Evolutionary conservation across 345 rosid genomes (phyloP).

Genomic region (Pseudoturritis turrita): DNA sequence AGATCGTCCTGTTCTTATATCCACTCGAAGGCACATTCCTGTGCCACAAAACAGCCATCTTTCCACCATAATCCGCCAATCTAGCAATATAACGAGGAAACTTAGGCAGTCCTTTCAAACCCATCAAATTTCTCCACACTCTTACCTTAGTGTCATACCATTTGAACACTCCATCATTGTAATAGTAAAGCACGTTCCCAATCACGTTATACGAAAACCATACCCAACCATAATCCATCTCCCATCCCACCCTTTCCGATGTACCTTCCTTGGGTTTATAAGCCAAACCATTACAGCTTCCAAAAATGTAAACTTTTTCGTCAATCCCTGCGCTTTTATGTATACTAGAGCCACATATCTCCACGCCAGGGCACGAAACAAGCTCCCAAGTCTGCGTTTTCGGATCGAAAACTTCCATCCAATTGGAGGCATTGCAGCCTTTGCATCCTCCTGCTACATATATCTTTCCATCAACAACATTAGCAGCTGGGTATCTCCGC

Average conservation of each 20-base stretch:
- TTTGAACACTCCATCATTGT: slow-evolving; percentile 52
- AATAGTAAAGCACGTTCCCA: slow-evolving; percentile 46
- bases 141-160: slow-evolving; percentile 45
- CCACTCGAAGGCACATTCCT: slow-evolving; percentile 20
- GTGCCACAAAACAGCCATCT: slow-evolving; percentile 67
- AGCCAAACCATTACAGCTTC: background rate
- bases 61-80: slow-evolving; percentile 38
- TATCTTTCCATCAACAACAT: slow-evolving; percentile 45
- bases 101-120: slow-evolving; percentile 48
- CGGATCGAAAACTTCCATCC: slow-evolving; percentile 74
- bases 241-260: slow-evolving; percentile 52
- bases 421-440: slow-evolving; percentile 39
- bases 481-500: slow-evolving; percentile 47
- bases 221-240: background rate
- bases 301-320: background rate
- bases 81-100: slow-evolving; percentile 50
- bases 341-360: background rate
- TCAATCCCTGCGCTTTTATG: background rate
- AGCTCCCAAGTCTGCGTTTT: slow-evolving; percentile 35
- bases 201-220: background rate
- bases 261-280: slow-evolving; percentile 2
- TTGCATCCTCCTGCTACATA: slow-evolving; percentile 65
- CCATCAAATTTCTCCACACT: slow-evolving; percentile 50
- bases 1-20: slow-evolving; percentile 35
- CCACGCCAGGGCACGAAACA: background rate